phyloP scores from a whole-genome alignment of 345 rosid species.

The Brassica incana region DNA sequence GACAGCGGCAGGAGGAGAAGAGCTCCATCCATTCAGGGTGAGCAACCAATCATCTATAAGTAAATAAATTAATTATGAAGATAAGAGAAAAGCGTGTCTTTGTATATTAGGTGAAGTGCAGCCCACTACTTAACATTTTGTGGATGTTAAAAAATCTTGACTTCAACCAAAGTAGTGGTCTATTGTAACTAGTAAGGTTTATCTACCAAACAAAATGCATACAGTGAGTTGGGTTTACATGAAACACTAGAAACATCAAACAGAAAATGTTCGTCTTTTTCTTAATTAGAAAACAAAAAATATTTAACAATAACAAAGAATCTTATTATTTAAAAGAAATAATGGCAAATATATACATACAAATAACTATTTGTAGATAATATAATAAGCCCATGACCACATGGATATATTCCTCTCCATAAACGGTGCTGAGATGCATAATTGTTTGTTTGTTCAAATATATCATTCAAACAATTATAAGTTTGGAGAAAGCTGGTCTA shows the following conservation, averaged over 20 bases:
- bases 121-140: neutral
- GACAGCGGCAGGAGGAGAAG: too few species aligned
- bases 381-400: neutral
- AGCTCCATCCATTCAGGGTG: neutral
- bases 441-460: neutral
- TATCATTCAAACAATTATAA: neutral
- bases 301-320: neutral
- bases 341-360: neutral
- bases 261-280: neutral
- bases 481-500: neutral
- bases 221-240: neutral
- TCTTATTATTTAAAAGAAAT: neutral
- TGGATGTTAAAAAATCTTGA: neutral
- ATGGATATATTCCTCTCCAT: neutral
- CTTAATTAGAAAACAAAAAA: neutral
- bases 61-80: neutral
- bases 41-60: neutral
- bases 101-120: neutral
- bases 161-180: neutral
- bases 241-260: neutral
- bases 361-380: neutral
- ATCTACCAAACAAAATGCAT: neutral
- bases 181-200: neutral
- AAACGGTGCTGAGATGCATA: neutral
- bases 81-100: neutral